Conservation (phyloP, 2,329 filamentous ascomycete species). For the Exophiala aquamarina region DNA sequence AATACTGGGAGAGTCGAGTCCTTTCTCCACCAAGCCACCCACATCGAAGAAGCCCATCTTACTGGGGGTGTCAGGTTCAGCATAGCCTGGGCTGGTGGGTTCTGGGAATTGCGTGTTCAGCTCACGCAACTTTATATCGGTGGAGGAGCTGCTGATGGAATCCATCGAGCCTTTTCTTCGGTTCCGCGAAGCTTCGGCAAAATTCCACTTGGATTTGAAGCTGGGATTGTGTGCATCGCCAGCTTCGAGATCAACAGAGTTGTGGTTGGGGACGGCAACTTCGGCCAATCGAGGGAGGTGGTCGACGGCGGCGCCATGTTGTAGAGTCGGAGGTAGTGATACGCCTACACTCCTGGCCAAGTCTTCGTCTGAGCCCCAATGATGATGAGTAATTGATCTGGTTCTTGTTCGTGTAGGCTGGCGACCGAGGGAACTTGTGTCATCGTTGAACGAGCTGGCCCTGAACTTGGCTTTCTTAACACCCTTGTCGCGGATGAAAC, state of each 20-base stretch:
- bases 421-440: slow-evolving; percentile 36
- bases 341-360: slow-evolving; percentile 79
- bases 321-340: slow-evolving; percentile 56
- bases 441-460: slow-evolving; percentile 47
- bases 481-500: slow-evolving; percentile 86
- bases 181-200: slow-evolving; percentile 15
- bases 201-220: slow-evolving; percentile 24
- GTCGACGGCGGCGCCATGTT: slow-evolving; percentile 28
- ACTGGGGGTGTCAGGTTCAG: slow-evolving; percentile 22
- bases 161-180: slow-evolving; percentile 12
- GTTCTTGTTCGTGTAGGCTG: slow-evolving; percentile 40
- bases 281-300: slow-evolving; percentile 19
- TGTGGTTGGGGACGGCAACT: slow-evolving; percentile 9
- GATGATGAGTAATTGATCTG: slow-evolving; percentile 65
- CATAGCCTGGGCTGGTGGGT: slow-evolving; percentile 1
- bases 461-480: slow-evolving; percentile 86
- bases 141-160: slow-evolving; percentile 24
- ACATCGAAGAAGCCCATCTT: slow-evolving; percentile 82
- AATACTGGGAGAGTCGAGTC: slow-evolving; percentile 32
- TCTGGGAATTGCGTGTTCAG: slow-evolving; percentile 13
- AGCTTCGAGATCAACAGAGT: slow-evolving; percentile 11
- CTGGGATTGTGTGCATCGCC: slow-evolving; percentile 30
- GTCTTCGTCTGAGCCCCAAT: slow-evolving; percentile 90
- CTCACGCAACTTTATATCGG: slow-evolving; percentile 23
- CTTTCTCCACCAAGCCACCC: slow-evolving; percentile 66